Evolutionary conservation across 805 yeast genomes (phyloP).

Genomic region (Hanseniaspora lachancei): DNA sequence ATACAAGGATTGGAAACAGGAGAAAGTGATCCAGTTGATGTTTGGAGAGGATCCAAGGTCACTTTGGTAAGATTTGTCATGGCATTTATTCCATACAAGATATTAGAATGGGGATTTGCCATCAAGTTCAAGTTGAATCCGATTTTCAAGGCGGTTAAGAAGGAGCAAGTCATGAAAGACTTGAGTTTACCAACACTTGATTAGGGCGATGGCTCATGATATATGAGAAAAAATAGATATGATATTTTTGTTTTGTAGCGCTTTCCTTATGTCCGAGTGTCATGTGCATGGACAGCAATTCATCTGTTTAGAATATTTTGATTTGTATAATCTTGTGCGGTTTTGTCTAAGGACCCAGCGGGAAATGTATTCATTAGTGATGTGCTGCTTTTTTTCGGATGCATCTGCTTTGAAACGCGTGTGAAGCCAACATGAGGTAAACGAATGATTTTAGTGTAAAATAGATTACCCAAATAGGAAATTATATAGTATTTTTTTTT

Average conservation of each 20-base stretch:
- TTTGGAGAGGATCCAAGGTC: constrained; percentile 44
- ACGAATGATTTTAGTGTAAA: no score
- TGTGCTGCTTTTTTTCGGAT: not conserved
- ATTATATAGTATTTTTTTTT: not conserved
- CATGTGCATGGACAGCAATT: not conserved
- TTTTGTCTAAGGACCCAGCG: not conserved
- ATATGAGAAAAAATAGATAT: not conserved
- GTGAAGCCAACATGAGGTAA: not conserved
- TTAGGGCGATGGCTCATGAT: not conserved
- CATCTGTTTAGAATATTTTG: not conserved
- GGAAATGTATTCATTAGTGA: not conserved
- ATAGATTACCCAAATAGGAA: not conserved
- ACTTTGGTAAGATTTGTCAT: constrained; percentile 27
- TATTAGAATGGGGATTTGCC: constrained; percentile 32
- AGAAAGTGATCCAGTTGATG: constrained; percentile 32
- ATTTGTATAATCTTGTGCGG: not conserved
- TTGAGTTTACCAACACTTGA: not conserved
- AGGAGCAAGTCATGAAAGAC: constrained; percentile 14
- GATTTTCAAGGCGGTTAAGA: constrained; percentile 24
- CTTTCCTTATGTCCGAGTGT: not conserved
- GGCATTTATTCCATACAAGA: constrained; percentile 34
- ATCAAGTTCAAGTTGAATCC: constrained; percentile 31
- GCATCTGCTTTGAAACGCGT: not conserved
- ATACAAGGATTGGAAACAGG: constrained; percentile 13
- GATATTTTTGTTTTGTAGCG: not conserved